Conservation (phyloP, 306 rosid genomes). For the Cotoneaster glaucophyllus region DNA sequence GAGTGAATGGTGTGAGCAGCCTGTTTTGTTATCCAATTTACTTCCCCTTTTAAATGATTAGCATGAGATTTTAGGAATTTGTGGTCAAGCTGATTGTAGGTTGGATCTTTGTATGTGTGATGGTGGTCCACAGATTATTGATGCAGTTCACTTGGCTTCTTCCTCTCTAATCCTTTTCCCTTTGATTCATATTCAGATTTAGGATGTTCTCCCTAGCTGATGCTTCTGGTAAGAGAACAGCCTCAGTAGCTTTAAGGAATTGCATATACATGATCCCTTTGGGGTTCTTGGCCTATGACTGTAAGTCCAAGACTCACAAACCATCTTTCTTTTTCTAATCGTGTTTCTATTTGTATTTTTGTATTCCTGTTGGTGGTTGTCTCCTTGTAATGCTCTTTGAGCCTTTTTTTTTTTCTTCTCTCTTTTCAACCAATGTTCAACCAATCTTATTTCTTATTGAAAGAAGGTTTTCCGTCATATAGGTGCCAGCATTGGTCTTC, state of each 20-base stretch:
- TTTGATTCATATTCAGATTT: slow-evolving; percentile 51
- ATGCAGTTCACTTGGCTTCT: neutral
- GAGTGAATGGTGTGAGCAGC: neutral
- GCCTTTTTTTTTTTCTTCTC: too few species aligned
- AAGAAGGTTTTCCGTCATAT: too few species aligned
- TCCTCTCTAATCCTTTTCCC: neutral
- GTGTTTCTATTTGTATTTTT: too few species aligned
- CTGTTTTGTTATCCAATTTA: neutral
- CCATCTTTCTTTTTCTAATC: neutral
- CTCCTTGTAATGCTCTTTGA: too few species aligned
- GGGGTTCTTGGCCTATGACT: slow-evolving; percentile 90
- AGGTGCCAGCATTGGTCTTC: too few species aligned
- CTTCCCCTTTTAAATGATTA: too few species aligned
- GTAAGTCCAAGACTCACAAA: slow-evolving; percentile 48
- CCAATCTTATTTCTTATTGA: neutral
- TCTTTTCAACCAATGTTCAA: too few species aligned
- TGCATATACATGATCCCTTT: slow-evolving; percentile 83
- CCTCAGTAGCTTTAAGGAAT: slow-evolving; percentile 83
- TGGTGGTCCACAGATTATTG: too few species aligned
- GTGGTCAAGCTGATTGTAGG: neutral
- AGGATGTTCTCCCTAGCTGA: slow-evolving; percentile 89
- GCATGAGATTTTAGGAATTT: neutral
- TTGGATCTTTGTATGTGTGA: too few species aligned
- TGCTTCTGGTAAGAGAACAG: slow-evolving; percentile 72
- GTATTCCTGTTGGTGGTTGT: too few species aligned